A percentile compares a stretch with the other conserved stretches of the same genome.
These are phyloP conservation scores for Termitomyces sp. DNA, from an alignment of 768 basidiomycete species.

Conservation along the genomic window DNA sequence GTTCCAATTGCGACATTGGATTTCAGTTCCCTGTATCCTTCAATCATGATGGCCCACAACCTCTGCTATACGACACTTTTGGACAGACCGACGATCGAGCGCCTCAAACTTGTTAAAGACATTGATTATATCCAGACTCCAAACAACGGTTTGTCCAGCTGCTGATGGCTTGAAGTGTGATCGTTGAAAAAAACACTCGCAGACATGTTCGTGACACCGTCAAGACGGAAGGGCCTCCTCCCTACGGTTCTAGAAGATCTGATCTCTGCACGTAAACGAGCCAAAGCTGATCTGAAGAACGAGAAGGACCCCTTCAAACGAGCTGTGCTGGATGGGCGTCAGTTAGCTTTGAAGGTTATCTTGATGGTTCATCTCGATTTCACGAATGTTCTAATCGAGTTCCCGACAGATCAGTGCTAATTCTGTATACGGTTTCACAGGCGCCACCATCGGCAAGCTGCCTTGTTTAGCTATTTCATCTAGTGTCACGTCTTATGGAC, in stretches of 20 bases:
- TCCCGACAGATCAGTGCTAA: slow-evolving; percentile 84
- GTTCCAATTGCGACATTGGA: slow-evolving; percentile 96
- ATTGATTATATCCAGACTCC: slow-evolving; percentile 93
- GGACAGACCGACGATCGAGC: slow-evolving; percentile 72
- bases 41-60: slow-evolving; percentile 99
- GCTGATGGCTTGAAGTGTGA: background rate
- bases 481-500: slow-evolving; percentile 91
- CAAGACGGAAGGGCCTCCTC: slow-evolving; percentile 79
- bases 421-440: slow-evolving; percentile 98
- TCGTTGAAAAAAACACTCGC: background rate
- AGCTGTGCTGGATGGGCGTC: slow-evolving; percentile 95
- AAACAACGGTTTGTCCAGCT: slow-evolving; percentile 68
- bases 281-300: slow-evolving; percentile 92
- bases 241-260: slow-evolving; percentile 93
- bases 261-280: slow-evolving; percentile 88
- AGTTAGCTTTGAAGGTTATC: slow-evolving; percentile 87
- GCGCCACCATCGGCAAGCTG: slow-evolving; percentile 94
- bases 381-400: background rate
- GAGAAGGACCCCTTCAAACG: slow-evolving; percentile 97
- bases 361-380: background rate
- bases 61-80: slow-evolving; percentile 97
- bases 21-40: slow-evolving; percentile 97
- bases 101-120: slow-evolving; percentile 72
- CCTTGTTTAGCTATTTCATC: slow-evolving; percentile 96
- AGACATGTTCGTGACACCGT: slow-evolving; percentile 82